These are phyloP conservation scores for Plenodomus lindquistii DNA, from an alignment of 2,329 filamentous ascomycete species.

Conservation along the genomic window DNA sequence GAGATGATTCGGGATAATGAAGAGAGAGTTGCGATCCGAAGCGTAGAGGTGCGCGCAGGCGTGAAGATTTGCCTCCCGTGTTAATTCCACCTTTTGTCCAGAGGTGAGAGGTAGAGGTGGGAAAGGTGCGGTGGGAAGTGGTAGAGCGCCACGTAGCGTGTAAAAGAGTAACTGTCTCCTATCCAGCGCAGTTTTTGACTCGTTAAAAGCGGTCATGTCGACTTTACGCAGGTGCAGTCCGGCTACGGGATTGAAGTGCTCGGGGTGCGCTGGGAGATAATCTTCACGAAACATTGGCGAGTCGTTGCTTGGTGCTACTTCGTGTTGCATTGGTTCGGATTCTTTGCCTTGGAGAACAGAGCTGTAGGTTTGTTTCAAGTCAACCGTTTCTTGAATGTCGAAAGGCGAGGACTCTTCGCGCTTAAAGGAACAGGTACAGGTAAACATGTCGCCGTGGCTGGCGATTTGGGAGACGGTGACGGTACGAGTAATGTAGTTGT, in stretches of 20 bases:
- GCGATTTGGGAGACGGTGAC: conserved; percentile 56
- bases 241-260: conserved; percentile 47
- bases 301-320: conserved; percentile 23
- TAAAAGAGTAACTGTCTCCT: conserved; percentile 39
- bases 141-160: conserved; percentile 40
- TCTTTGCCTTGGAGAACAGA: conserved; percentile 40
- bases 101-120: conserved; percentile 8
- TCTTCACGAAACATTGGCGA: conserved; percentile 32
- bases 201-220: conserved; percentile 57
- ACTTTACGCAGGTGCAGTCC: conserved; percentile 56
- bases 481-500: conserved; percentile 56
- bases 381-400: conserved; percentile 40
- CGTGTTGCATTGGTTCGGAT: conserved; percentile 33
- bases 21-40: conserved; percentile 59
- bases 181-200: conserved; percentile 40
- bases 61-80: conserved; percentile 54
- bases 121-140: conserved; percentile 28
- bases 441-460: conserved; percentile 55
- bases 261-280: conserved; percentile 35
- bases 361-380: conserved; percentile 43
- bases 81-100: conserved; percentile 4
- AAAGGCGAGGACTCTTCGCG: conserved; percentile 42
- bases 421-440: conserved; percentile 58
- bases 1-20: conserved; percentile 55
- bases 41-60: conserved; percentile 62